phyloP scores from a whole-genome alignment of 768 basidiomycete species.

The Leucosporidium yakuticum region DNA sequence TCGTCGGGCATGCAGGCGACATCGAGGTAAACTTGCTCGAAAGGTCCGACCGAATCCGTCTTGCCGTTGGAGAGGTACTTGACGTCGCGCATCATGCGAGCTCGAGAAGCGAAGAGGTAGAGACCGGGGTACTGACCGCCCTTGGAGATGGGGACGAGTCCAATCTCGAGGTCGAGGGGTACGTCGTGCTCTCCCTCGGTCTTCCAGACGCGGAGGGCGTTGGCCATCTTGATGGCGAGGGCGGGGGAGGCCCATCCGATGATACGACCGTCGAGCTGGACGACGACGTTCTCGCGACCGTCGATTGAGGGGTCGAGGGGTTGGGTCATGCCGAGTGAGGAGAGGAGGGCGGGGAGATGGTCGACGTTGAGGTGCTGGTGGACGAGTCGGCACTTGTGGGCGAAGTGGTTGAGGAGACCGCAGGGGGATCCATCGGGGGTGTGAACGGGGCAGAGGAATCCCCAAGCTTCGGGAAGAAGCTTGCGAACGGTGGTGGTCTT shows the following conservation, averaged over 20 bases:
- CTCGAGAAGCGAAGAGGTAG: conserved; percentile 76
- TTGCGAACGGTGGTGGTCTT: conserved; percentile 98
- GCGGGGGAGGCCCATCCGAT: conserved; percentile 84
- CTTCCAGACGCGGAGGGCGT: conserved; percentile 83
- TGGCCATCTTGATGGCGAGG: conserved; percentile 73
- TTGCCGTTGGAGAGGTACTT: conserved; percentile 78
- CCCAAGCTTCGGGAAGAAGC: conserved; percentile 95
- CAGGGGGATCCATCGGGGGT: conserved; percentile 98
- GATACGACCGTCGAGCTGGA: conserved; percentile 91
- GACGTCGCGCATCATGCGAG: conserved; percentile 97
- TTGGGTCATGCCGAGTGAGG: conserved; percentile 89
- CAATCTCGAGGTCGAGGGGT: conserved; percentile 91
- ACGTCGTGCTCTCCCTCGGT: conserved; percentile 75
- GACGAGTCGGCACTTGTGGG: conserved; percentile 84
- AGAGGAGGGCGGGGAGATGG: conserved; percentile 74
- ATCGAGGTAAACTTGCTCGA: conserved; percentile 99
- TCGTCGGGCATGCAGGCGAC: conserved; percentile 86
- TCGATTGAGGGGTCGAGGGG: conserved; percentile 72
- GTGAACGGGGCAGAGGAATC: conserved; percentile 96
- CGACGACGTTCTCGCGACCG: conserved; percentile 70
- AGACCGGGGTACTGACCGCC: conserved; percentile 97
- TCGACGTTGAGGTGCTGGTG: conserved; percentile 59
- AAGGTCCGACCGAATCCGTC: conserved; percentile 86
- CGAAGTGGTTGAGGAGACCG: conserved; percentile 93
- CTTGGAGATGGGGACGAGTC: conserved; percentile 75